Evolutionary conservation across 768 basidiomycete genomes (phyloP), one percentile per base, ranked within the genome.

Genomic region (Cystofilobasidium bisporidii): DNA sequence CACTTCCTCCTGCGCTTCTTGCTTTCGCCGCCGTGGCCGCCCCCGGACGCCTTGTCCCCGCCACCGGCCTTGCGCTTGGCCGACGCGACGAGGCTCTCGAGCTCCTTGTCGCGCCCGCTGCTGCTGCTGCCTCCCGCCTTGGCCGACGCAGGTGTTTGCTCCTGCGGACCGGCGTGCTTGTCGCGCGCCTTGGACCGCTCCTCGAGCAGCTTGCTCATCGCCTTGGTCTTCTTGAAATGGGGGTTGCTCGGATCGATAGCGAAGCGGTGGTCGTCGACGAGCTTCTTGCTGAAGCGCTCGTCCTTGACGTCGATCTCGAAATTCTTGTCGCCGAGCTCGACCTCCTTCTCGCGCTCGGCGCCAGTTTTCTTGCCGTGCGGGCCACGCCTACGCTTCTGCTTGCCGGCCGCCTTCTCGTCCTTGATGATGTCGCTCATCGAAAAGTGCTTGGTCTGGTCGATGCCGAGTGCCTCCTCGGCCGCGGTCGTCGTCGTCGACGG

Each of bases 171-270:
- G 50, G 67, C 32, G 71, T 79, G 68, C 62, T 59, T 17, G 15
- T 81, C 71, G 22, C 84, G 84, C 15, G 85, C 82, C 73, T 82
- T 85, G 22, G 85, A 80, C n/a, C 92, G 84, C 72, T 92, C 91
- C n/a, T 85, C 82, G 43, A 98, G 79, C 15, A 99, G 81, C 2
- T 86, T 84, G 12, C 83, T 75, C 94, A 98, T 99, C 60, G 85
- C 85, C 77, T 87, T 89, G 0, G 94, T 93, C 80, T 88, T 91
- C 76, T 87, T 91, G 81, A 88, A 98, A 94, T 86, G 89, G 75
- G 94, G 91, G 78, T 97, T 89, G 63, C 84, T 88, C 24, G 96
- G 94, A 77, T 99, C 96, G 71, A 99, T 92, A 0, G 94, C 93
- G 71, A 89, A 98, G 38, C 86, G 83, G 72, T 89, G 85, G 73